Conservation (phyloP, 805 yeast genomes). For the Ogataea haglerorum region DNA sequence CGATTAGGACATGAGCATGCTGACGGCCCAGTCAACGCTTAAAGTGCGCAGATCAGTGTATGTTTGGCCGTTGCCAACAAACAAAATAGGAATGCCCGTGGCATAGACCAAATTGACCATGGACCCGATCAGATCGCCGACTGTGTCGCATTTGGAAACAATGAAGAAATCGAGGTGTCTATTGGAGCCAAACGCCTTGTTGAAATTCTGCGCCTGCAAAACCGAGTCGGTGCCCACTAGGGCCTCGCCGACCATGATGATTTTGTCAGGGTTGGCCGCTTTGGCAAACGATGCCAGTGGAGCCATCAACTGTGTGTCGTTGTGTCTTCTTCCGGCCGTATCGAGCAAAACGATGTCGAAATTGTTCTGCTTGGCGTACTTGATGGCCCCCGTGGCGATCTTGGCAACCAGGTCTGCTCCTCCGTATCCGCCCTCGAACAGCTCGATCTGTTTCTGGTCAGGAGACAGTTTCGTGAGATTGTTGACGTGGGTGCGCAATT, state of each 20-base stretch:
- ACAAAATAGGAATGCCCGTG: constrained; percentile 90
- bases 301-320: constrained; percentile 92
- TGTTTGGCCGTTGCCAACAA: constrained; percentile 96
- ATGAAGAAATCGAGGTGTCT: constrained; percentile 85
- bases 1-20: constrained; percentile 63
- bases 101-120: constrained; percentile 98
- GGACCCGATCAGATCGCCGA: constrained; percentile 92
- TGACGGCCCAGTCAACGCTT: constrained; percentile 90
- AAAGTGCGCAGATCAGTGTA: constrained; percentile 89
- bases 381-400: constrained; percentile 87
- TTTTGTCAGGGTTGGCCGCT: constrained; percentile 92
- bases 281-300: constrained; percentile 93
- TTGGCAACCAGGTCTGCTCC: constrained; percentile 92
- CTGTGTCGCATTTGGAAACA: constrained; percentile 94
- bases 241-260: constrained; percentile 98
- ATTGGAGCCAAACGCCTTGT: constrained; percentile 84
- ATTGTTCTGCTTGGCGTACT: constrained; percentile 62
- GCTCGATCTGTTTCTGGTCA: constrained; percentile 49
- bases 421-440: constrained; percentile 94
- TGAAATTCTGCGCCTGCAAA: constrained; percentile 89
- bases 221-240: constrained; percentile 97
- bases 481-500: constrained; percentile 87
- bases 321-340: constrained; percentile 97
- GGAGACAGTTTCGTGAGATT: constrained; percentile 70
- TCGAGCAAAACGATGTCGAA: constrained; percentile 90